These are phyloP conservation scores for Sphagnurus paluster DNA, from an alignment of 1,284 basidiomycete species.

Conservation along the genomic window DNA sequence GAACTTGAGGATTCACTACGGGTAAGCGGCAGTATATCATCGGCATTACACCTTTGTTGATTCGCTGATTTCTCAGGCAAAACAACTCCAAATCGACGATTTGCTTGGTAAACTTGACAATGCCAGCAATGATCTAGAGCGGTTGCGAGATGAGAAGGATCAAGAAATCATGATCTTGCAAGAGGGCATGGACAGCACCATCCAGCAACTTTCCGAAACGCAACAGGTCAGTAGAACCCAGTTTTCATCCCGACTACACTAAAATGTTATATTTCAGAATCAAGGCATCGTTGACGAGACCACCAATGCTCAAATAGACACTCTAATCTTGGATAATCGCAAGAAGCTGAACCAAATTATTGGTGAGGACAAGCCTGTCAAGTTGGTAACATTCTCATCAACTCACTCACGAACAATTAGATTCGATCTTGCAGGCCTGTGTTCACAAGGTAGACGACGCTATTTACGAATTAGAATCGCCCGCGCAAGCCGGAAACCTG, in stretches of 20 bases:
- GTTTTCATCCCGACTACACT: background rate
- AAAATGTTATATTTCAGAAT: constrained; percentile 44
- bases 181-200: constrained; percentile 94
- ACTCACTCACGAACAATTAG: constrained; percentile 40
- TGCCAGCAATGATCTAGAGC: constrained; percentile 75
- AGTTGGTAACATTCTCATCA: background rate
- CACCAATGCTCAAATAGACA: constrained; percentile 95
- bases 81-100: constrained; percentile 95
- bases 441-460: constrained; percentile 97
- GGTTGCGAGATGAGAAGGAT: constrained; percentile 92
- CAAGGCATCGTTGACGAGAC: constrained; percentile 87
- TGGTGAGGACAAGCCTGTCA: constrained; percentile 47
- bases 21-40: constrained; percentile 47
- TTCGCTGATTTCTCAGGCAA: constrained; percentile 53
- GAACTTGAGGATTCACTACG: constrained; percentile 94
- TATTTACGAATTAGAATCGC: constrained; percentile 96
- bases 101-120: constrained; percentile 79
- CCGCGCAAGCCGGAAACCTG: constrained; percentile 89
- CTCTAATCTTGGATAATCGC: constrained; percentile 93
- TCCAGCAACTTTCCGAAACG: constrained; percentile 86
- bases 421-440: constrained; percentile 96
- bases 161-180: constrained; percentile 95
- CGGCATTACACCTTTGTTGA: constrained; percentile 6
- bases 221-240: constrained; percentile 62
- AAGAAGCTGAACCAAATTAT: constrained; percentile 99